Evolutionary conservation across 495 filamentous ascomycete species (phyloP), one percentile per base, ranked within the genome.

Genomic region (Thozetella sp.): DNA sequence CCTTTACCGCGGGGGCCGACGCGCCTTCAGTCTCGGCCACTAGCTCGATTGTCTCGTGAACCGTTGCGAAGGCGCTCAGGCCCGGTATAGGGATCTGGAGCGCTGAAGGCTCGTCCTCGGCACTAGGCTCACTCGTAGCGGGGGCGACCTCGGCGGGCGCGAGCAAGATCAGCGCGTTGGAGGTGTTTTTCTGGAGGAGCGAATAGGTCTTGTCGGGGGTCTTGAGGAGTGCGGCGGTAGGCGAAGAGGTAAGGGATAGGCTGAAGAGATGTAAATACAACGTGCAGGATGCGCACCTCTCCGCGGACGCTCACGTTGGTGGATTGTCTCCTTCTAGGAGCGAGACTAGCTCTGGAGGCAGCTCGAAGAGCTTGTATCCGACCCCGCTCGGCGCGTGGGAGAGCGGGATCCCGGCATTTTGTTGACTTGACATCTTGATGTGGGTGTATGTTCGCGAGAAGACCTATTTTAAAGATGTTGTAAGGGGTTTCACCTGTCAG

Each of bases 171-270:
- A 97, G 75, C 4, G 89, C 89, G 69, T 97, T 97, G 17, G 93
- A 97, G 0, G 93, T 94, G 67, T 94, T 92, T 61, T 97, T 93
- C 72, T 97, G 92, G 20, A 91, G 91, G 53, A 97, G 80, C 26
- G 86, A 86, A 78, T 88, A 97, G 20, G 89, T 93, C 68, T 86
- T 80, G 17, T 78, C 75, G 2, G 83, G 71, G 2, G 88, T 90
- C 70, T 87, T 92, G 60, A 97, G 81, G 56, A 95, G 85, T 45
- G 90, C 89, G 59, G 88, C 86, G 61, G 86, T 80, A 2, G 76
- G 71, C 25, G 78, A 76, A 25, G 82, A 87, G 69, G 91, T 90
- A 55, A 96, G 77, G 50, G 82, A 82, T 46, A 96, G 72, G 24
- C 91, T 95, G 46, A 12, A 27, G 25, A 11, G 40, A 37, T 37